Evolutionary conservation across 2,329 filamentous ascomycete species (phyloP).

Genomic region (Diplodia corticola): DNA sequence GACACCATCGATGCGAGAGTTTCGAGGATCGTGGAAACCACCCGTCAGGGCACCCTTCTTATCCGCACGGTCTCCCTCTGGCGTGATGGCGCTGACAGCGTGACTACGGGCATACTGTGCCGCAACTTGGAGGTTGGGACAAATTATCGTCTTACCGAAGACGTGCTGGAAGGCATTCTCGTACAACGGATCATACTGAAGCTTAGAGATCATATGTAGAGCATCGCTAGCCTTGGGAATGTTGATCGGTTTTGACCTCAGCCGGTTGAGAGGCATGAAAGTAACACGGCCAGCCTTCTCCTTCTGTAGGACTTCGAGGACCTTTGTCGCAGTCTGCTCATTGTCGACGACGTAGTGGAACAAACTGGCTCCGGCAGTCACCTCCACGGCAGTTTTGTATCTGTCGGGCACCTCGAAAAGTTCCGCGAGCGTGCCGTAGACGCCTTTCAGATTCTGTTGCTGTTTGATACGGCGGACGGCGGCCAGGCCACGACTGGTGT

Average conservation of each 20-base stretch:
- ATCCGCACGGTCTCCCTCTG: slow-evolving; percentile 91
- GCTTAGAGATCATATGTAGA: slow-evolving; percentile 80
- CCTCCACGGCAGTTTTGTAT: slow-evolving; percentile 87
- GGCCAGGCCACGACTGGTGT: slow-evolving; percentile 83
- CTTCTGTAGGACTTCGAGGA: slow-evolving; percentile 77
- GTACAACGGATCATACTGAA: slow-evolving; percentile 73
- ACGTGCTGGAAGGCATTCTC: slow-evolving; percentile 91
- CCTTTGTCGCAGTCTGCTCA: slow-evolving; percentile 78
- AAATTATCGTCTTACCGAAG: slow-evolving; percentile 93
- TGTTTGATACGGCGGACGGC: slow-evolving; percentile 80
- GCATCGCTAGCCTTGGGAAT: slow-evolving; percentile 86
- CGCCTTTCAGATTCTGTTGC: slow-evolving; percentile 76
- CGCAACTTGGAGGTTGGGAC: slow-evolving; percentile 83
- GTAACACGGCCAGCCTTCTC: slow-evolving; percentile 84
- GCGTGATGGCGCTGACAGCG: slow-evolving; percentile 87
- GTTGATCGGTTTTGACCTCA: slow-evolving; percentile 70
- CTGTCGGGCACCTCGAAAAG: slow-evolving; percentile 82
- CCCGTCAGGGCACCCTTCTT: slow-evolving; percentile 94
- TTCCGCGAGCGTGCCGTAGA: slow-evolving; percentile 90
- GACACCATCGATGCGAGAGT: slow-evolving; percentile 84
- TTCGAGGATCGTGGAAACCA: slow-evolving; percentile 84
- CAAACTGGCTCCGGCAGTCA: slow-evolving; percentile 85
- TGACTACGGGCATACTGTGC: slow-evolving; percentile 91
- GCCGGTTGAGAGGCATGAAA: slow-evolving; percentile 86
- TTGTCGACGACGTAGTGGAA: slow-evolving; percentile 97